These are phyloP conservation scores for Oxytropis ochrocephala DNA, from an alignment of 306 rosid genomes.

Conservation along the genomic window DNA sequence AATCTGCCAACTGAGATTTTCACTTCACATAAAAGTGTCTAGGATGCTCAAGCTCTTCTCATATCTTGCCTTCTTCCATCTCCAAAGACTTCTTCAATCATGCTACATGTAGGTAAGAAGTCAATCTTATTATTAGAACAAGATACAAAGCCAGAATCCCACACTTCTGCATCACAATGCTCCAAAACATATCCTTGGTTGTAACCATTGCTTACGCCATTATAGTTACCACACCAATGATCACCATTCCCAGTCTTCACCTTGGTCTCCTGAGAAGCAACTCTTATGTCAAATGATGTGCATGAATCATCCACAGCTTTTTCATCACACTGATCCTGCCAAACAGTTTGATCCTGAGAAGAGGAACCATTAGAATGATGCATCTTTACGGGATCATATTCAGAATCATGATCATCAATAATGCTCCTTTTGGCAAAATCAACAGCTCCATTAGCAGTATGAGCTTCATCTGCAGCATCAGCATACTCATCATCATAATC, in stretches of 20 bases:
- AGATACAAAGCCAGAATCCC: conserved; percentile 65
- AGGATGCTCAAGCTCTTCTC: conserved; percentile 47
- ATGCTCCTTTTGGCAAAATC: conserved; percentile 15
- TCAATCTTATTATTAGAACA: conserved; percentile 54
- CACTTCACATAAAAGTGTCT: conserved; percentile 25
- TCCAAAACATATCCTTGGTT: conserved; percentile 57
- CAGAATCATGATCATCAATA: conserved; percentile 27
- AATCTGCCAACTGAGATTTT: conserved; percentile 27
- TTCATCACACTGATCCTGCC: conserved; percentile 37
- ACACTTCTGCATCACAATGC: conserved; percentile 56
- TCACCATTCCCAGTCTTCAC: conserved; percentile 40
- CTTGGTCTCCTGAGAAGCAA: conserved; percentile 30
- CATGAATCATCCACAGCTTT: conserved; percentile 53
- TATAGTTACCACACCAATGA: conserved; percentile 41
- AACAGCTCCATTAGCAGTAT: conserved; percentile 6
- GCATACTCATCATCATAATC: conserved; percentile 39
- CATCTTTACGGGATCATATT: conserved; percentile 9
- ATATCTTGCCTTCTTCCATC: conserved; percentile 52
- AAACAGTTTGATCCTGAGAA: conserved; percentile 24
- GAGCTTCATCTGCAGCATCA: conserved; percentile 26
- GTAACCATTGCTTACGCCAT: conserved; percentile 37
- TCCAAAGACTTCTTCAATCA: conserved; percentile 89
- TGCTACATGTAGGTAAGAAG: conserved; percentile 72
- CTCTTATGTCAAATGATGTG: conserved; percentile 41
- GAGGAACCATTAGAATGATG: conserved; percentile 17